Conservation (phyloP, 2,329 filamentous ascomycete species). For the Diatrype stigma region DNA sequence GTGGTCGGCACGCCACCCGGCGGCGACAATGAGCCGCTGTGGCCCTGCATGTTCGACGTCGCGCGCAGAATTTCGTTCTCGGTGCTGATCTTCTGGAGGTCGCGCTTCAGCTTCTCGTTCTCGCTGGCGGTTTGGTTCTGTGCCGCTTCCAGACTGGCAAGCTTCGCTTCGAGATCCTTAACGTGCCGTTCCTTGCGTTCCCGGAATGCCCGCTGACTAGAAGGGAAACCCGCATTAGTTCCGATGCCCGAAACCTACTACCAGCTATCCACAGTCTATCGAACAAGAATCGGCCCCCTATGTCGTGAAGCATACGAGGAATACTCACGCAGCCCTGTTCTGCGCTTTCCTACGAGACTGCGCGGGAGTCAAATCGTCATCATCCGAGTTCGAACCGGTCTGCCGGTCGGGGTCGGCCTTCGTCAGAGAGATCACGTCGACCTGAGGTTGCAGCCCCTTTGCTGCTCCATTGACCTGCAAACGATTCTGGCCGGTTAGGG, state of each 20-base stretch:
- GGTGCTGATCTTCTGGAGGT: constrained; percentile 77
- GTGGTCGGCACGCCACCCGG: constrained; percentile 44
- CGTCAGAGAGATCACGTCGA: constrained; percentile 30
- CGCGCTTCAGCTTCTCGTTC: constrained; percentile 80
- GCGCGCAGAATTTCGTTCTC: constrained; percentile 92
- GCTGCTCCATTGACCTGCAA: constrained; percentile 18
- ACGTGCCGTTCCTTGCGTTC: constrained; percentile 95
- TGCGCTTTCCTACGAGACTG: constrained; percentile 58
- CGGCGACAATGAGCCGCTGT: constrained; percentile 37
- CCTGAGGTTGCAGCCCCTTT: constrained; percentile 13
- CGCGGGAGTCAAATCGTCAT: constrained; percentile 51
- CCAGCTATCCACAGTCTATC: too few species aligned
- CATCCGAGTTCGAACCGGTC: constrained; percentile 50
- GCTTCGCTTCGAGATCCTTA: constrained; percentile 84
- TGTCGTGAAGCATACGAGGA: neutral
- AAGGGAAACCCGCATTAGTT: constrained; percentile 4
- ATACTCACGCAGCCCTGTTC: constrained; percentile 57
- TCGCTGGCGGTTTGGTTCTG: constrained; percentile 71
- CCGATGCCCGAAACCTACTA: neutral
- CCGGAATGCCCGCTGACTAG: constrained; percentile 88
- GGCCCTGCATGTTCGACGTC: constrained; percentile 50
- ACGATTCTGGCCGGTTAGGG: constrained; percentile 21
- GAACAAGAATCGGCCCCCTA: too few species aligned
- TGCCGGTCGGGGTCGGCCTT: constrained; percentile 36
- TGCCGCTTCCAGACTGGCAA: constrained; percentile 70